Percentiles rank a stretch among this genome's conserved stretches.
phyloP scores from a whole-genome alignment of 192 early-diverging fungal genomes.

The Backusella macrospora region DNA sequence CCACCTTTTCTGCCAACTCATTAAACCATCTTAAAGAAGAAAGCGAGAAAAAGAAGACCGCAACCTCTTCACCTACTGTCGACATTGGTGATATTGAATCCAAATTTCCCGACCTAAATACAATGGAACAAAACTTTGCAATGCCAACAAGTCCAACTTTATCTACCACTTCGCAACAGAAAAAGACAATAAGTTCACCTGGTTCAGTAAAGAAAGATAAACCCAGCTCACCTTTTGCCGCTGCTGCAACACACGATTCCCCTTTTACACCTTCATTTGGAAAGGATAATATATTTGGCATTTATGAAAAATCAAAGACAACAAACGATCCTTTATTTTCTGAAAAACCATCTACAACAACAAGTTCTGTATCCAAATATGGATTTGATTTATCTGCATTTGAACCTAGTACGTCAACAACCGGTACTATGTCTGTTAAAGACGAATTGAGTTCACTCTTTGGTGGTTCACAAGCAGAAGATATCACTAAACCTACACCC shows the following conservation, averaged over 20 bases:
- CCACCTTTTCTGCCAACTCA: constrained; percentile 11
- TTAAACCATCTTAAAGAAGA: constrained; percentile 28
- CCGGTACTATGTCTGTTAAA: constrained; percentile 3
- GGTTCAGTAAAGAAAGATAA: not conserved
- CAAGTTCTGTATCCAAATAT: constrained; percentile 27
- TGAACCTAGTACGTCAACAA: not conserved
- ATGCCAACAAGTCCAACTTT: constrained; percentile 18
- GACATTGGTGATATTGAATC: constrained; percentile 42
- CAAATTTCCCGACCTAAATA: constrained; percentile 43
- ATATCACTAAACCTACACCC: not conserved
- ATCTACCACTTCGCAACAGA: not conserved
- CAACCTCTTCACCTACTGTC: constrained; percentile 1
- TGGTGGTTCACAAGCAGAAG: constrained; percentile 2
- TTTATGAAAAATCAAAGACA: not conserved
- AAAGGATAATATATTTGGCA: not conserved
- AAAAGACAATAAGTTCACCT: not conserved
- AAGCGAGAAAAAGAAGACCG: constrained; percentile 3
- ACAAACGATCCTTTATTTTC: not conserved
- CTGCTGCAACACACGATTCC: not conserved
- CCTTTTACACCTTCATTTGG: not conserved
- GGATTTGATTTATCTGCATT: constrained; percentile 40
- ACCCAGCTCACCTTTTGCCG: too few relatives aligned
- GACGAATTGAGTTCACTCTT: constrained; percentile 33
- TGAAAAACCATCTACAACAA: not conserved
- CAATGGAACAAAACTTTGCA: constrained; percentile 38